phyloP scores from a whole-genome alignment of 306 rosid species.

The Bauhinia variegata region DNA sequence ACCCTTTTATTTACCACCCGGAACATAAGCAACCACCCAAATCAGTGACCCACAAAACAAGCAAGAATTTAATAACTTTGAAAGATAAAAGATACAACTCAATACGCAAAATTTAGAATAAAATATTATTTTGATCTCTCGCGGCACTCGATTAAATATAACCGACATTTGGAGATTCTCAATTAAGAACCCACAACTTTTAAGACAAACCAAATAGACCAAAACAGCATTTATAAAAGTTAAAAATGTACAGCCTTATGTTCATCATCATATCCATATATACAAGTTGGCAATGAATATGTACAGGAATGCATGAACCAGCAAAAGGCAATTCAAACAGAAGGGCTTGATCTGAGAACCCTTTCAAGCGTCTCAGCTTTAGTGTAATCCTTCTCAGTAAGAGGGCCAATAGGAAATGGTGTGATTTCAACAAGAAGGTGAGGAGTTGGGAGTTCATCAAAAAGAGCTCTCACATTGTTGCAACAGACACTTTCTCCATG shows the following conservation, averaged over 20 bases:
- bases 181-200: too few species aligned
- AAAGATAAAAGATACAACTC: not conserved
- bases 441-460: constrained; percentile 96
- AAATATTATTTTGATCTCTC: too few species aligned
- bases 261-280: constrained; percentile 20
- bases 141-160: too few species aligned
- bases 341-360: constrained; percentile 88
- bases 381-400: constrained; percentile 75
- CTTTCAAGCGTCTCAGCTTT: constrained; percentile 91
- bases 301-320: constrained; percentile 37
- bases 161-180: too few species aligned
- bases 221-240: too few species aligned
- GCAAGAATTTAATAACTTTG: constrained; percentile 7
- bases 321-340: constrained; percentile 49
- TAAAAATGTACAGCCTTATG: too few species aligned
- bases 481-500: constrained; percentile 99
- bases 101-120: too few species aligned
- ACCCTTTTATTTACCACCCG: too few species aligned
- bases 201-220: too few species aligned
- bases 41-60: not conserved
- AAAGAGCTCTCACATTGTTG: constrained; percentile 94
- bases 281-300: constrained; percentile 43
- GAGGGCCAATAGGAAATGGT: constrained; percentile 85
- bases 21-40: too few species aligned
- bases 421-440: constrained; percentile 83